A percentile compares a stretch with the other conserved stretches of the same genome.
These are phyloP conservation scores for Teunomyces aglyptinius DNA, from an alignment of 805 yeast genomes.

Conservation along the genomic window DNA sequence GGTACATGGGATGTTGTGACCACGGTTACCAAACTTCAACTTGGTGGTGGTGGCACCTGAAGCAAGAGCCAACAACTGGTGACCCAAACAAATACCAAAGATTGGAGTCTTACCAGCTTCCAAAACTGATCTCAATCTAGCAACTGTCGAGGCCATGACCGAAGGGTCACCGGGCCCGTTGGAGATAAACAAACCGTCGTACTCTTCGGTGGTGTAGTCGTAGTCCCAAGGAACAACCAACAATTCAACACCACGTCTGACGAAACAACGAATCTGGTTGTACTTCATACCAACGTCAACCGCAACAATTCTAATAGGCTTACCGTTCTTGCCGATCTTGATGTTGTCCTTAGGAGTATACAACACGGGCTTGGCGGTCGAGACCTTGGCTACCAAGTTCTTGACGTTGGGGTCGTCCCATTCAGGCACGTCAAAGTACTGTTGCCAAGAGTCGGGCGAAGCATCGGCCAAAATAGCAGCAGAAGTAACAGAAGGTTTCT, in stretches of 20 bases:
- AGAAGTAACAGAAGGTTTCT: constrained; percentile 36
- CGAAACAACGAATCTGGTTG: constrained; percentile 96
- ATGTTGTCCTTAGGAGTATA: constrained; percentile 66
- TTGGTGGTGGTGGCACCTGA: constrained; percentile 91
- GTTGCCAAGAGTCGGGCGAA: constrained; percentile 49
- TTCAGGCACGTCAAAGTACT: constrained; percentile 69
- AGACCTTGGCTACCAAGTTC: constrained; percentile 90
- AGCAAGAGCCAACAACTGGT: constrained; percentile 93
- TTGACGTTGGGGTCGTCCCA: constrained; percentile 92
- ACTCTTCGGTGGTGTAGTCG: constrained; percentile 74
- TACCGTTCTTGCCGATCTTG: constrained; percentile 65
- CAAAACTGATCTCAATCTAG: constrained; percentile 56
- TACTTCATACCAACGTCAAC: constrained; percentile 97
- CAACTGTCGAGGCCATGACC: constrained; percentile 67
- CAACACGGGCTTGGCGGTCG: constrained; percentile 69
- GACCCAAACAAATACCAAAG: constrained; percentile 98
- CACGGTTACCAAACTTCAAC: constrained; percentile 97
- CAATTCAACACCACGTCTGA: constrained; percentile 92
- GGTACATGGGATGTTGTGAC: constrained; percentile 96
- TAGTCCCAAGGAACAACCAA: constrained; percentile 95
- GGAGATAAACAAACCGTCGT: constrained; percentile 93
- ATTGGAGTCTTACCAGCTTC: constrained; percentile 76
- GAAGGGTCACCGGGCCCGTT: constrained; percentile 99
- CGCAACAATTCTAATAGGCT: constrained; percentile 78
- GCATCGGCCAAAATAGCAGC: constrained; percentile 31